A percentile compares a stretch with the other conserved stretches of the same genome.
These are phyloP conservation scores for Ascochyta pisi DNA, from an alignment of 2,329 filamentous ascomycete species.

Conservation along the genomic window DNA sequence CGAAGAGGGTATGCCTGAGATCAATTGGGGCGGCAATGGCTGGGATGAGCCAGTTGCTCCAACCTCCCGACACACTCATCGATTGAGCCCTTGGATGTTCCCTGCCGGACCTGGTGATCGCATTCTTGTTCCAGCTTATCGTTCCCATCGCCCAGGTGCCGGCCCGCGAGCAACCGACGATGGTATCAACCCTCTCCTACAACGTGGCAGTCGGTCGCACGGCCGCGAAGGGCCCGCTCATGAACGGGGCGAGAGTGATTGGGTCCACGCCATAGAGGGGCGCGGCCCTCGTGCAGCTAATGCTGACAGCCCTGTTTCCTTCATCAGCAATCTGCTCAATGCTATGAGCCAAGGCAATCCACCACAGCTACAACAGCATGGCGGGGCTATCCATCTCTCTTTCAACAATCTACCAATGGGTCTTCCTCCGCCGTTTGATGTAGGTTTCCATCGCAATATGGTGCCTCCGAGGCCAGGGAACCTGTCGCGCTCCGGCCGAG, in stretches of 20 bases:
- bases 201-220: conserved; percentile 61
- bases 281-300: conserved; percentile 54
- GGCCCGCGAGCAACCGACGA: conserved; percentile 72
- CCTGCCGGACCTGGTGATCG: conserved; percentile 59
- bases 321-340: conserved; percentile 65
- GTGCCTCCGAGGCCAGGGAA: conserved; percentile 40
- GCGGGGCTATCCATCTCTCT: conserved; percentile 61
- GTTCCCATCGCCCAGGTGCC: conserved; percentile 61
- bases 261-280: conserved; percentile 60
- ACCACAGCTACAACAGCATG: conserved; percentile 41
- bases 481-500: conserved; percentile 49
- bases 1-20: conserved; percentile 50
- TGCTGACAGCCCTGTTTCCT: conserved; percentile 60
- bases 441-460: conserved; percentile 40
- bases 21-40: conserved; percentile 59
- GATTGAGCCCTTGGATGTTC: conserved; percentile 67
- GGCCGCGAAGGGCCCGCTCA: conserved; percentile 30
- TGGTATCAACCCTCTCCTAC: conserved; percentile 84
- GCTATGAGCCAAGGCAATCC: conserved; percentile 56
- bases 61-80: conserved; percentile 56
- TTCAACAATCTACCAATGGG: conserved; percentile 53
- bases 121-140: conserved; percentile 54
- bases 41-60: conserved; percentile 55
- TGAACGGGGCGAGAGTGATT: conserved; percentile 57
- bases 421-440: conserved; percentile 43